These are phyloP conservation scores for Plasmodium gaboni DNA, from an alignment of 169 alveolate species.

Conservation along the genomic window DNA sequence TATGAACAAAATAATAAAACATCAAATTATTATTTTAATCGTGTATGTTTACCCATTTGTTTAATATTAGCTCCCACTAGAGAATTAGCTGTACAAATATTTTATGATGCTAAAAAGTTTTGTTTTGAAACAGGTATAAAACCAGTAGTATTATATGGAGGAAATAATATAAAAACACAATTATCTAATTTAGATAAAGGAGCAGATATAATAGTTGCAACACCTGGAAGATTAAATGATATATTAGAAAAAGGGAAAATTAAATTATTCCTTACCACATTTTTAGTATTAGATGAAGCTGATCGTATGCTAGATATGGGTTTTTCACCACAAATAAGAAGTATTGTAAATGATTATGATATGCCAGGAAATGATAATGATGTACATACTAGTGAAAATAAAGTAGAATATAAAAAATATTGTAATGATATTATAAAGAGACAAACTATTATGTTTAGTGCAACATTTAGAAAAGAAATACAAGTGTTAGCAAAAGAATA, in stretches of 20 bases:
- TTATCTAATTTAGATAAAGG: slow-evolving; percentile 94
- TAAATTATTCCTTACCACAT: slow-evolving; percentile 84
- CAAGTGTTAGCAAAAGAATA: slow-evolving; percentile 94
- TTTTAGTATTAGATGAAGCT: slow-evolving; percentile 95
- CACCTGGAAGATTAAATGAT: slow-evolving; percentile 97
- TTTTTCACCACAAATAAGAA: slow-evolving; percentile 93
- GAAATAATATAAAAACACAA: slow-evolving; percentile 92
- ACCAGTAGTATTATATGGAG: slow-evolving; percentile 94
- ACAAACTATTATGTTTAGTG: slow-evolving; percentile 95
- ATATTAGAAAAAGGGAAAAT: slow-evolving; percentile 89
- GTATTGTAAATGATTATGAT: slow-evolving; percentile 86
- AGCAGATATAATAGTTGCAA: slow-evolving; percentile 96
- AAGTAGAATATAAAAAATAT: slow-evolving; percentile 36
- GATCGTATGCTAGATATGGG: slow-evolving; percentile 97
- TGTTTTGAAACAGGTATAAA: slow-evolving; percentile 93
- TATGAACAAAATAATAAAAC: slow-evolving; percentile 40
- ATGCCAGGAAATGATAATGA: slow-evolving; percentile 84
- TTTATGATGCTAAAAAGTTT: slow-evolving; percentile 93
- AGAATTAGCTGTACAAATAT: slow-evolving; percentile 96
- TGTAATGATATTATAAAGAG: slow-evolving; percentile 76
- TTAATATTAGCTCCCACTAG: slow-evolving; percentile 97
- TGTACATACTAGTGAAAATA: slow-evolving; percentile 20
- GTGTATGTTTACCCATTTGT: slow-evolving; percentile 84
- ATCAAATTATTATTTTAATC: slow-evolving; percentile 61
- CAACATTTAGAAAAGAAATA: slow-evolving; percentile 94